A percentile compares a stretch with the other conserved stretches of the same genome.
Evolutionary conservation across 495 filamentous ascomycete genomes (phyloP).

Genomic region (Talaromyces ruber): DNA sequence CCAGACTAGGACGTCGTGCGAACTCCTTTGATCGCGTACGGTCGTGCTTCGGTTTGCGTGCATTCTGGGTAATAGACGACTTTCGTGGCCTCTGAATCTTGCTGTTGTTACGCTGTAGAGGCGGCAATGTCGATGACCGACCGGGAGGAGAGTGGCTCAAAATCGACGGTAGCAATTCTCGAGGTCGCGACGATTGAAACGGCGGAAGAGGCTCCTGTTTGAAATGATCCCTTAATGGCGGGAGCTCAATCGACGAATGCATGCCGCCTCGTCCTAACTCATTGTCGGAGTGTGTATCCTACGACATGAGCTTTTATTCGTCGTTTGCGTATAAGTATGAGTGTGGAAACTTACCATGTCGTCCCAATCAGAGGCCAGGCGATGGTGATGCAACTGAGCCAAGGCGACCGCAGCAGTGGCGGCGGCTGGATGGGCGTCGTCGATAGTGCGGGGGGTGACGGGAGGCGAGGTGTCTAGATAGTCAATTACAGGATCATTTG

Average conservation of each 20-base stretch:
- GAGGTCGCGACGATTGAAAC: constrained; percentile 50
- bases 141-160: constrained; percentile 73
- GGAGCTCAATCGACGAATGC: constrained; percentile 61
- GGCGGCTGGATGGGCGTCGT: constrained; percentile 61
- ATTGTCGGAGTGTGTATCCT: constrained; percentile 69
- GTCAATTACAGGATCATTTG: constrained; percentile 23
- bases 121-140: constrained; percentile 78
- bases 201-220: constrained; percentile 61
- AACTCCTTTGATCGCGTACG: constrained; percentile 65
- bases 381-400: constrained; percentile 79
- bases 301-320: constrained; percentile 6
- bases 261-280: constrained; percentile 51
- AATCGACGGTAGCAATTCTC: constrained; percentile 74
- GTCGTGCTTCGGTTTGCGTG: constrained; percentile 65
- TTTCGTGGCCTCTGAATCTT: constrained; percentile 68
- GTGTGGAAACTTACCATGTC: constrained; percentile 55
- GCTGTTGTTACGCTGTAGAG: constrained; percentile 54
- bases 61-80: constrained; percentile 70
- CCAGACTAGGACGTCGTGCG: constrained; percentile 55
- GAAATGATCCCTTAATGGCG: constrained; percentile 62
- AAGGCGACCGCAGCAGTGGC: constrained; percentile 80
- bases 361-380: constrained; percentile 73
- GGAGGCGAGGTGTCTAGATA: constrained; percentile 62
- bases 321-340: no score
- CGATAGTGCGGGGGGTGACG: constrained; percentile 61